These are phyloP conservation scores for Knoxia roxburghii DNA, from an alignment of 257 asterid species.

Conservation along the genomic window DNA sequence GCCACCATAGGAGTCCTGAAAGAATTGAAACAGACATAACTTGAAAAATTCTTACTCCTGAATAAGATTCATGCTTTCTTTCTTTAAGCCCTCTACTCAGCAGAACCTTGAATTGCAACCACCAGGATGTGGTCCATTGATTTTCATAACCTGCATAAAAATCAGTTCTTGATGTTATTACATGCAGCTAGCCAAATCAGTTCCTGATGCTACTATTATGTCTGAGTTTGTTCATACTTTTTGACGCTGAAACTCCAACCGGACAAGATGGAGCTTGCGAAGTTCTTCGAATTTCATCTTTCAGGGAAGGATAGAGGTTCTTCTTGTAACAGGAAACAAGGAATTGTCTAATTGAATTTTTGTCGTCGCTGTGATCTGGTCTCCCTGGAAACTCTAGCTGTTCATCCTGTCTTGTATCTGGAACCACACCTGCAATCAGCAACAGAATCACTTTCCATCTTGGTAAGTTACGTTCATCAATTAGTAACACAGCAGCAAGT, in stretches of 20 bases:
- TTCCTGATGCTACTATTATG: neutral
- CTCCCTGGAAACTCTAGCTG: conserved; percentile 39
- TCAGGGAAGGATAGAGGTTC: conserved; percentile 44
- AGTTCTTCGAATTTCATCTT: conserved; percentile 41
- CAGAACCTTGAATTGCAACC: conserved; percentile 78
- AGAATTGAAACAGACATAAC: conserved; percentile 73
- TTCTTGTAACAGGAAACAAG: conserved; percentile 54
- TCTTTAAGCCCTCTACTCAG: conserved; percentile 74
- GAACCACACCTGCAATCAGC: conserved; percentile 51
- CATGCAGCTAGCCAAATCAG: neutral
- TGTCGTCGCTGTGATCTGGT: conserved; percentile 42
- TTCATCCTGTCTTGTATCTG: conserved; percentile 68
- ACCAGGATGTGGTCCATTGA: conserved; percentile 77
- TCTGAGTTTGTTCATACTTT: conserved; percentile 27
- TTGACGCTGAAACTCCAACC: conserved; percentile 28
- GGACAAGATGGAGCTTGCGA: conserved; percentile 17
- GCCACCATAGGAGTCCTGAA: conserved; percentile 93
- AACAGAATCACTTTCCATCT: neutral
- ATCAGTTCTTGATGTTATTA: neutral
- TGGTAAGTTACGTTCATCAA: neutral
- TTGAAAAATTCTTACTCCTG: conserved; percentile 61
- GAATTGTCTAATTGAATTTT: conserved; percentile 49
- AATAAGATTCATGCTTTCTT: conserved; percentile 68
- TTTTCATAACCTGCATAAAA: conserved; percentile 38
- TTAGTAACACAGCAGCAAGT: no score